Base-by-base conservation (phyloP, 2,329 filamentous ascomycete species). In the Thyridium curvatum region DNA sequence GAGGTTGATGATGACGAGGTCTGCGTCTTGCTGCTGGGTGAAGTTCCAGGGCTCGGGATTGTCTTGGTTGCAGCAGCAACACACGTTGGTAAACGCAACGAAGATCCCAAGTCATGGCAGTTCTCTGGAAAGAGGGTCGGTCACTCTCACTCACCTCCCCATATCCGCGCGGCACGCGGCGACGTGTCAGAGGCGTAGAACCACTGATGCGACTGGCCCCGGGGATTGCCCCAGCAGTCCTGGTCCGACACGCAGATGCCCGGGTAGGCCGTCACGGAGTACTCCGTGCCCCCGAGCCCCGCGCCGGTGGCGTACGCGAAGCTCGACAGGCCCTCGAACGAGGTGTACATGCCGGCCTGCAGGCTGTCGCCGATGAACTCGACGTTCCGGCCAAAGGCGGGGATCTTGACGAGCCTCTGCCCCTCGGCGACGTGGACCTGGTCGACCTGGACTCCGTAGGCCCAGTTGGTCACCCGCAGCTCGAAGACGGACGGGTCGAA, bases 381-480 rank as follows among this genome's bases (percentile, higher is more conserved):
- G 33, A 68, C 62, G 2, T 52, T 53, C 32, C 59, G 56, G 8
- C 47, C 45, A 41, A 56, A 60, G 15, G 61, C 51, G 2, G 61
- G 56, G 5, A 66, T 41, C 42, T 67, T 66, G 46, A 73, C 54
- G 6, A 80, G 58, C 15, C 58, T 59, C 30, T 65, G 60, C 5
- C 61, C 62, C 4, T 58, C 53, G 2, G 60, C 62, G 12, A 77
- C 60, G 39, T 77, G 71, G 3, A 80, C 63, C 8, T 66, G 60
- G 14, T 62, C 59, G 33, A 81, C 68, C 53, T 81, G 76, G 4
- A 80, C 66, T 3, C 75, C 75, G 46, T 72, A 72, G 13, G 65
- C 74, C 74, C 74, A 81, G 47, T 81, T 81, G 2, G 75, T 75
- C 13, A 80, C 75, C 44, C 74, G 61, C 48, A 80, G 55, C 51